Base-by-base conservation (phyloP, 441 rosid genomes). In the Macaranga tanarius region DNA sequence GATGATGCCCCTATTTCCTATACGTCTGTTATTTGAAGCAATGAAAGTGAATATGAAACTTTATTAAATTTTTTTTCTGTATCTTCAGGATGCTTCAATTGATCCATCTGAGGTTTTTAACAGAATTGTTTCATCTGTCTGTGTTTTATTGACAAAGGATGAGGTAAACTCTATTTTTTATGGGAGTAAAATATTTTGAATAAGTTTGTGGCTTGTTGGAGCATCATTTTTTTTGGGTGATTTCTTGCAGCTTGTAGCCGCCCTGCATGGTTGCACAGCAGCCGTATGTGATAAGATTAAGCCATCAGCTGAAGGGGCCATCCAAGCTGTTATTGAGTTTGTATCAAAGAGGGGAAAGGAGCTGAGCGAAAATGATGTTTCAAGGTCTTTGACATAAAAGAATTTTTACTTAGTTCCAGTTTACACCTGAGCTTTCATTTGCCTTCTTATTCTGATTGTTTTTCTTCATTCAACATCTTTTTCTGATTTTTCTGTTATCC, bases 41-140 rank as follows among this genome's bases (percentile, higher is more conserved):
- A 62, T 55, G 55, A 47, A 70, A 64, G 62, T 48, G 40, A 58
- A 67, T 55, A 40, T 55, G 45, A 8, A 26, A 20, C 52, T 28
- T 63, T n/a, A 68, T 56, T 42, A 7, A 42, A 34, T 65, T 23
- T 54, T 34, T 71, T 16, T 68, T 11, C 7, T 67, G 51, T 71
- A 56, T 78, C 62, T 83, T 75, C 96, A 96, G 99, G 98, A 96
- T 88, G 93, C 98, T 77, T 96, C 99, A 60, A 96, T 96, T 75
- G 99, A 96, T 82, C 99, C 97, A 62, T 96, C 99, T 22, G 97
- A 96, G 84, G 97, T 96, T 85, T 93, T 92, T 72, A 93, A 96
- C 86, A 87, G 99, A 87, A 89, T 96, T 75, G 90, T 93, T 74
- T 87, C 93, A 54, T 93, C 98, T 67, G 77, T 88, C 65, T 89